Evolutionary conservation across 208 protist species (phyloP).

Genomic region (Acanthamoeba castellanii): DNA sequence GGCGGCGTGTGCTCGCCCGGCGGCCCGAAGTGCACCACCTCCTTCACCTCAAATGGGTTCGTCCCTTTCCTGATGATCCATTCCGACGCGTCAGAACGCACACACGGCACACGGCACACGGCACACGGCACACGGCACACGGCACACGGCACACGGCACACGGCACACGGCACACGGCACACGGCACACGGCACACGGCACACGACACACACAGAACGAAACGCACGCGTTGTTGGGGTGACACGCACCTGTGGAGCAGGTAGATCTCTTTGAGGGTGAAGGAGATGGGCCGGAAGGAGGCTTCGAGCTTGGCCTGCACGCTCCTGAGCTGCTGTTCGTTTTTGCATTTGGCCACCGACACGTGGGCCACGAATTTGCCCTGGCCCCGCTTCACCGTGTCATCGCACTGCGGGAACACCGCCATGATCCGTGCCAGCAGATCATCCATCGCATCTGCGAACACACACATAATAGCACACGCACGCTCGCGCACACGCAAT

Average conservation of each 20-base stretch:
- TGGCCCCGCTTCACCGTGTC: neutral
- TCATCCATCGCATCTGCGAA: constrained; percentile 26
- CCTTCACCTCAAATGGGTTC: constrained; percentile 53
- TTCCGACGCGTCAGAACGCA: neutral
- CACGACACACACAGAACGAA: too few relatives aligned
- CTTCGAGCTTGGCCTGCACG: neutral
- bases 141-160: too few relatives aligned
- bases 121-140: too few relatives aligned
- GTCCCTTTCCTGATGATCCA: neutral
- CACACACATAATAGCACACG: neutral
- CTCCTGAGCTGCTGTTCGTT: neutral
- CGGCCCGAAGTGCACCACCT: constrained; percentile 9
- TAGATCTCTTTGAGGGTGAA: constrained; percentile 70
- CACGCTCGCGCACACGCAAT: neutral
- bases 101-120: too few relatives aligned
- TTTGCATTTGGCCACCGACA: constrained; percentile 57
- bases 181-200: too few relatives aligned
- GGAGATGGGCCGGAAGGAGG: neutral
- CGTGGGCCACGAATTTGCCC: constrained; percentile 67
- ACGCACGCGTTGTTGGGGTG: neutral
- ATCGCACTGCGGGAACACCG: constrained; percentile 55
- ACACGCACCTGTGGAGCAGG: constrained; percentile 14
- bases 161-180: too few relatives aligned
- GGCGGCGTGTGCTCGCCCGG: neutral
- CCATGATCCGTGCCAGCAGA: neutral